A percentile compares a stretch with the other conserved stretches of the same genome.
These are phyloP conservation scores for Aspergillus persii DNA, from an alignment of 2,329 filamentous ascomycete genomes.

Conservation along the genomic window DNA sequence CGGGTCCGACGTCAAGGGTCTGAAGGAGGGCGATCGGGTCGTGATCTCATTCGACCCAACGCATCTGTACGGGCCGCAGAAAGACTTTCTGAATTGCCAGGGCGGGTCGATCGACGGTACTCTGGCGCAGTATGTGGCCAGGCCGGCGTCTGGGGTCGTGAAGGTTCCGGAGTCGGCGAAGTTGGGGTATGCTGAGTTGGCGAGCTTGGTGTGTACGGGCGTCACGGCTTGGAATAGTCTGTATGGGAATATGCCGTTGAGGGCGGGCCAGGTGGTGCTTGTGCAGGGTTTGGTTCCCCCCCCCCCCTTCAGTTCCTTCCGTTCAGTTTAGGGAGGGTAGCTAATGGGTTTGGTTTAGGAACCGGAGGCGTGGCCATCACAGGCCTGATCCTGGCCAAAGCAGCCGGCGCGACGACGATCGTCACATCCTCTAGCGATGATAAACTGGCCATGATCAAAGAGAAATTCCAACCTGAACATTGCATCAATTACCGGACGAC, in stretches of 20 bases:
- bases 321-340: too few species aligned
- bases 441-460: not conserved
- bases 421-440: not conserved
- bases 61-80: not conserved
- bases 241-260: conserved; percentile 33
- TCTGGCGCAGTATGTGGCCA: not conserved
- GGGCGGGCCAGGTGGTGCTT: conserved; percentile 17
- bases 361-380: not conserved
- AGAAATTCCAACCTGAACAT: not conserved
- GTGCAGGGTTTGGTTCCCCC: conserved; percentile 16
- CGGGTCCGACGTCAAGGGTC: not conserved
- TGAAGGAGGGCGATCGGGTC: not conserved
- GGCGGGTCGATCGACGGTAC: not conserved
- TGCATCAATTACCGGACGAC: not conserved
- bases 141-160: not conserved
- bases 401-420: not conserved
- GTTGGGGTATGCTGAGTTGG: not conserved
- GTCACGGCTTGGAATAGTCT: conserved; percentile 46
- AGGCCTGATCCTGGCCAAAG: not conserved
- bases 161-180: not conserved
- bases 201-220: conserved; percentile 33
- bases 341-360: not conserved
- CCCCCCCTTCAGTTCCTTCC: too few species aligned
- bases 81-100: not conserved
- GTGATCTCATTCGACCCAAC: not conserved